These are phyloP conservation scores for Leptomonas seymouri DNA, from an alignment of 208 protist genomes.

Conservation along the genomic window DNA sequence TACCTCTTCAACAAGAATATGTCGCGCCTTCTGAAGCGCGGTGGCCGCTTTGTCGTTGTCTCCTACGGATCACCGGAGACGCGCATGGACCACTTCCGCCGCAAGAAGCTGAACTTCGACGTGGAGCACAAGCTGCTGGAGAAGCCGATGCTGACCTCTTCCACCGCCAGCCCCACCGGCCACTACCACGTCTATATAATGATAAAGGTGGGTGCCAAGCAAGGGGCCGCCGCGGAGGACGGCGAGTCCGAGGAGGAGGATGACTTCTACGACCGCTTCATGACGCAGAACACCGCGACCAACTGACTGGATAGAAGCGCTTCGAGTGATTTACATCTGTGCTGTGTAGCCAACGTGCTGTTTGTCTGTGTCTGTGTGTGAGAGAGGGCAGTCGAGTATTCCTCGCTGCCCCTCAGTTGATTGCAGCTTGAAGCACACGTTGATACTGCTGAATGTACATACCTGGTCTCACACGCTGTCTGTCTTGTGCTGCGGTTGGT, in stretches of 20 bases:
- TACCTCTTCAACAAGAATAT: conserved; percentile 91
- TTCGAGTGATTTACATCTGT: no score
- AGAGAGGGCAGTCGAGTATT: no score
- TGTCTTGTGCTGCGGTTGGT: background rate
- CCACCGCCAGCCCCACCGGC: conserved; percentile 67
- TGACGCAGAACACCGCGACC: conserved; percentile 71
- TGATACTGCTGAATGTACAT: background rate
- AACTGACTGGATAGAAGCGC: conserved; percentile 13
- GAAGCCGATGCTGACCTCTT: conserved; percentile 88
- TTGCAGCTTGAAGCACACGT: background rate
- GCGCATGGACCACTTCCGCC: conserved; percentile 89
- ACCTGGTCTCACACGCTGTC: background rate
- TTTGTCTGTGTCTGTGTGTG: background rate
- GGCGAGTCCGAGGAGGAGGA: conserved; percentile 76
- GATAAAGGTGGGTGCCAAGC: conserved; percentile 70
- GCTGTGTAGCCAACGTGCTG: background rate
- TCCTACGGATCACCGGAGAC: conserved; percentile 91
- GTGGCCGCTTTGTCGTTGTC: conserved; percentile 81
- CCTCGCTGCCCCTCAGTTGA: no score
- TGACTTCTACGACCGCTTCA: conserved; percentile 94
- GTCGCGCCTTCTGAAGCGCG: conserved; percentile 87
- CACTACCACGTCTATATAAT: conserved; percentile 94
- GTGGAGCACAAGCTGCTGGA: conserved; percentile 86
- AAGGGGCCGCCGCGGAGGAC: conserved; percentile 39
- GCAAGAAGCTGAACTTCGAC: conserved; percentile 86